Evolutionary conservation across 208 protist species (phyloP).

Genomic region (Trypanosoma avium): DNA sequence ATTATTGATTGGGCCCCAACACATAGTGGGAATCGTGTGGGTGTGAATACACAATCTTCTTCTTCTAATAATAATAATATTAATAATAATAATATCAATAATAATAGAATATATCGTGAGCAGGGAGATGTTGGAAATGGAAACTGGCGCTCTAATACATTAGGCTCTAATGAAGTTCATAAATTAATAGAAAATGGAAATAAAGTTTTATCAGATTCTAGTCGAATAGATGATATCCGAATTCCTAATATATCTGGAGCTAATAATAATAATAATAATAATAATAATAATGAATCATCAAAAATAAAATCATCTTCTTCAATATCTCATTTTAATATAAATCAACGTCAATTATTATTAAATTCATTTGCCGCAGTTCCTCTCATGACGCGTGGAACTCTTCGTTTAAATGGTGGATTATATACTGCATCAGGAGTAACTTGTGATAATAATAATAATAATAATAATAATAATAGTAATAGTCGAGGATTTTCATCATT

Average conservation of each 20-base stretch:
- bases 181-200: not conserved
- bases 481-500: not conserved
- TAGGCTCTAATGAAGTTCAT: not conserved
- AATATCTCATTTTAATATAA: not conserved
- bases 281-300: not conserved
- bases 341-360: conserved; percentile 1
- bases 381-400: conserved; percentile 37
- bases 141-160: not conserved
- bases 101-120: not conserved
- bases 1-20: conserved; percentile 72
- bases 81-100: not conserved
- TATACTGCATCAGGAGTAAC: conserved; percentile 34
- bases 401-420: conserved; percentile 42
- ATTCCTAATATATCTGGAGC: too few species aligned
- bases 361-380: conserved; percentile 45
- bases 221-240: too few species aligned
- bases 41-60: too few species aligned
- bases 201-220: too few species aligned
- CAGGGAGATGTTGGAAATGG: not conserved
- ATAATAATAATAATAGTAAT: too few species aligned
- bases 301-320: not conserved
- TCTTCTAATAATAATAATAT: not conserved
- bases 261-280: too few species aligned
- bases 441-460: not conserved
- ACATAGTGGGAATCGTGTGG: too few species aligned